Evolutionary conservation across 345 rosid genomes (phyloP), one percentile per base, ranked within the genome.

Genomic region (Microcos paniculata): DNA sequence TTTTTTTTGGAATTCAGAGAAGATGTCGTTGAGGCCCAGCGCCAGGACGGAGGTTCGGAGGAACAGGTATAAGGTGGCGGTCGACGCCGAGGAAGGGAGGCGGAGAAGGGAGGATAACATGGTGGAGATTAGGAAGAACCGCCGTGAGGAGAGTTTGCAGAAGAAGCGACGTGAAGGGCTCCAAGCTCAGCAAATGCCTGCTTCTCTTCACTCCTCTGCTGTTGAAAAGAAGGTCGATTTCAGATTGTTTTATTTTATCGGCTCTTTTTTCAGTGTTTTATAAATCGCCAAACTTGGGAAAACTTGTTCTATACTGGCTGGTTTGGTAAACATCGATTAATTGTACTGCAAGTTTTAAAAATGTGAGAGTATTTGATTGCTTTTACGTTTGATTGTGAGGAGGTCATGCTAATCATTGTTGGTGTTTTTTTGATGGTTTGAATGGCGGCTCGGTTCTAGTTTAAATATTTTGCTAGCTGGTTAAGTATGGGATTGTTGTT

Each of bases 171-270:
- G 76, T 18, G 79, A 77, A 21, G 71, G 71, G 45, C 33, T 61
- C 26, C 73, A 52, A 52, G 38, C 78, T 11, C 78, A 64, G 35
- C 46, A 81, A 64, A 72, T 83, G 53, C 81, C 90, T 35, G 64
- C 90, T 38, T 71, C 87, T 15, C 70, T 82, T 73, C 85, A 79
- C 66, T 73, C 92, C 42, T 76, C 91, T 21, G 79, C 81, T 72
- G 81, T 82, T 19, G 87, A 84, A 76, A 90, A 85, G 81, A 90
- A 88, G 91, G 98, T 90, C 8, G 33, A 28, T 46, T 68, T 16
- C 28, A 6, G 48, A 8, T 28, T 68, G 8, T 68, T 48, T 46
- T 28, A 9, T 68, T 46, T 28, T 24, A 16, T 63, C 8, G 35
- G 8, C 15, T 46, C 14, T 9, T 3, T 45, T 4, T 45, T 45